A percentile compares a stretch with the other conserved stretches of the same genome.
phyloP scores from a whole-genome alignment of 768 basidiomycete genomes.

The Pisolithus albus region DNA sequence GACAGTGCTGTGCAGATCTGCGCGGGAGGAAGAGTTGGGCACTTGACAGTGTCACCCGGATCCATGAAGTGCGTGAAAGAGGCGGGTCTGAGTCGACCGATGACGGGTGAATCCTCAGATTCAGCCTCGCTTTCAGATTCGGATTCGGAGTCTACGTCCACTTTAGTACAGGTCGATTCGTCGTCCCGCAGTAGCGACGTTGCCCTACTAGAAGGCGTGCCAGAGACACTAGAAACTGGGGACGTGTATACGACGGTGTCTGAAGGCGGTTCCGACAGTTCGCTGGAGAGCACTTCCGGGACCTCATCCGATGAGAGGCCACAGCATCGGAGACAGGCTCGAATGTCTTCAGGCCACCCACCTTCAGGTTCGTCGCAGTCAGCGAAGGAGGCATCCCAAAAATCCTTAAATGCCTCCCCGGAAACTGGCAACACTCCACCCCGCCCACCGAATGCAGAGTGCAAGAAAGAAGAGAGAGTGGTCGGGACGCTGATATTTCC shows the following conservation, averaged over 20 bases:
- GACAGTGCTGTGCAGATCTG: slow-evolving; percentile 13
- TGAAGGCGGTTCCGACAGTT: slow-evolving; percentile 21
- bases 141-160: not conserved
- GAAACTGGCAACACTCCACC: slow-evolving; percentile 38
- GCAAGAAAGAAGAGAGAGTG: slow-evolving; percentile 44
- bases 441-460: slow-evolving; percentile 51
- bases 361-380: slow-evolving; percentile 32
- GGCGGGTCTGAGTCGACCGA: slow-evolving; percentile 25
- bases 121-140: not conserved
- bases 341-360: slow-evolving; percentile 51
- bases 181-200: slow-evolving; percentile 7
- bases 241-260: slow-evolving; percentile 5
- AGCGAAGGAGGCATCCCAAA: slow-evolving; percentile 52
- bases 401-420: slow-evolving; percentile 49
- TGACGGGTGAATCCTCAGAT: slow-evolving; percentile 12
- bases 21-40: slow-evolving; percentile 4
- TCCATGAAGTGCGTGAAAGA: slow-evolving; percentile 12
- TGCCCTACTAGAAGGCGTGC: slow-evolving; percentile 7
- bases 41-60: slow-evolving; percentile 3
- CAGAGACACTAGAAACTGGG: slow-evolving; percentile 2
- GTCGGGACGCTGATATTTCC: slow-evolving; percentile 35
- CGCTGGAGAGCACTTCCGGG: slow-evolving; percentile 3
- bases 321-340: slow-evolving; percentile 24
- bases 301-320: slow-evolving; percentile 1
- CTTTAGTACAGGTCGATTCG: slow-evolving; percentile 1